Evolutionary conservation across 257 asterid genomes (phyloP), one percentile per base, ranked within the genome.

Genomic region (Jasminum sambac): DNA sequence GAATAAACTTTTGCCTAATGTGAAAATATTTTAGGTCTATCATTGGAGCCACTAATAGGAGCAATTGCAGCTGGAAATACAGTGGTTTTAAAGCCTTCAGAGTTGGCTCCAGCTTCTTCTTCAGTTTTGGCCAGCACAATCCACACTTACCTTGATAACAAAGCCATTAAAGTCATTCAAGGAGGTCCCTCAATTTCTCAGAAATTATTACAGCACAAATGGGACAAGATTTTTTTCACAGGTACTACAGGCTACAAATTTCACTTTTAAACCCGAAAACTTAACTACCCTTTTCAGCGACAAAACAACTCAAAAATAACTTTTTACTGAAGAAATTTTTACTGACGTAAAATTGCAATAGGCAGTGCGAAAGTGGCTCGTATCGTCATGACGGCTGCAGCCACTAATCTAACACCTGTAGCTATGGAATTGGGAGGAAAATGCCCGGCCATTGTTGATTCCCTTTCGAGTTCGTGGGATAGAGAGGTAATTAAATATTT

Each of bases 211-310:
- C 95, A 80, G 8, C 85, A 52, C 0, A 84, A 88, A 78, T 92
- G 96, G 96, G 96, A 90, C 84, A 90, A 92, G 76, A 86, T 92
- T 21, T 78, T 92, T 40, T 92, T 92, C 84, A 92, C 98, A 80
- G 98, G 98, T 89, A 42, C 26, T n/a, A 10, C 36, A 30, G 4
- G 36, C n/a, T n/a, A n/a, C n/a, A 30, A 30, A 30, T 30, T 30
- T 30, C 36, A 30, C 36, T 30, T 30, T 30, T 30, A 30, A 30
- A 30, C 36, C 1, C 36, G 4, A 1, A 30, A 30, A 30, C 36
- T 30, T 4, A 4, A 30, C 36, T n/a, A n/a, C n/a, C n/a, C n/a
- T n/a, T n/a, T 1, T 30, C 4, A 4, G 1, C 36, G 36, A 30
- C 4, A 4, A 30, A 30, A 30, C 36, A 30, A 30, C 36, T 30